Base-by-base conservation (phyloP, 2,329 filamentous ascomycete species). In the Malbranchea zuffiana region DNA sequence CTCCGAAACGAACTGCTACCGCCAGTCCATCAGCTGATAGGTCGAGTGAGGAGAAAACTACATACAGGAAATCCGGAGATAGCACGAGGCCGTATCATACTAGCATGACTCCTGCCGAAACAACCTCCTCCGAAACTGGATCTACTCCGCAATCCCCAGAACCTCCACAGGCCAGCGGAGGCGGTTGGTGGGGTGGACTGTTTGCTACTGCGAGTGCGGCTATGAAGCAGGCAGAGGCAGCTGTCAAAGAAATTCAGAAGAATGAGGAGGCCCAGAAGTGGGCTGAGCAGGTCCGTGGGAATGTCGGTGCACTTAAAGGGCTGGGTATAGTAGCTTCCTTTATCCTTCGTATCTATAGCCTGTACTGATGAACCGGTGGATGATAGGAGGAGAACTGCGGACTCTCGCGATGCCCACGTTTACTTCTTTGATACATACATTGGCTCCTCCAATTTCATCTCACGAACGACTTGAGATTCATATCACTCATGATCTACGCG, bases 391-490 rank as follows among this genome's bases (percentile, higher is more conserved):
- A 54, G 87, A 94, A 55, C 69, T 94, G 45, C 78, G 80, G 50
- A 80, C 80, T 50, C 81, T 85, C 50, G 90, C 90, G 40, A 69
- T 98, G 20, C 90, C 90, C 19, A 95, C 90, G 30, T 94, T 98
- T 56, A 88, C 87, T 56, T 85, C 86, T 54, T 81, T 98, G 52
- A 75, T 98, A 44, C 84, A 96, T 60, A 95, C 87, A 17, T 78
- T 98, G 46, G 90, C 90, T 0, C 90, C 90, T 30, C 90, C 90
- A 7, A 98, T 98, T 54, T 87, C 86, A 38, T 90, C 88, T 6
- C 90, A 98, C 63, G 90, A 98, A 64, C 83, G 88, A 33, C 80
- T 98, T 5, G 82, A 92, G 52, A 96, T 98, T 51, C 90, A 98
- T 66, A 92, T 90, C 46, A 94, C 88, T 6, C 90, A 98, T 66